Evolutionary conservation across 768 basidiomycete species (phyloP), one percentile per base, ranked within the genome.

Genomic region (Termitomyces eurrhizus): DNA sequence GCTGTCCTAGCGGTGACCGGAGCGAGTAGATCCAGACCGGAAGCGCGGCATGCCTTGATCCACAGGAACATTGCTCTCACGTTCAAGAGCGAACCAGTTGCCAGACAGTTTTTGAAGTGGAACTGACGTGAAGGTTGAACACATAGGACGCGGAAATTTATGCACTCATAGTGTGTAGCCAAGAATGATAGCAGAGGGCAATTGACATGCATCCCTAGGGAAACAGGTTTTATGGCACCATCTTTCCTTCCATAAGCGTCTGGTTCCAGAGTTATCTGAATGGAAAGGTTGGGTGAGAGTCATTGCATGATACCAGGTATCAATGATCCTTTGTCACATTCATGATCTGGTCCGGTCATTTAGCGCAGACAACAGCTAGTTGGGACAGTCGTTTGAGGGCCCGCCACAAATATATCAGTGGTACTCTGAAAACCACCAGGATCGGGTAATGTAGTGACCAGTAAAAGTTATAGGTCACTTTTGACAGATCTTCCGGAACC

Each of bases 131-230:
- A 26, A 42, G 39, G 12, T 42, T 24, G 39, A 32, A 29, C 39
- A 42, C 13, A 42, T n/a, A 18, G 37, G 26, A 54, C 52, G 26
- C 29, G 37, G 16, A 53, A 53, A 9, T 29, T 9, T 29, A 12
- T 29, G 16, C 26, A 53, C 39, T 29, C 16, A 41, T 53, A 14
- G 7, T 51, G 50, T 51, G 3, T 44, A 44, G 42, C 6, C 13
- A 29, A 26, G 26, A 26, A 48, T 48, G 33, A 52, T 36, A 36
- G n/a, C n/a, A 35, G 50, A 35, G n/a, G 18, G 50, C n/a, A 21
- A 39, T 14, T 53, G 37, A 41, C 16, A 39, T 24, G 2, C 58
- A 62, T 44, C 61, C 57, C 52, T 49, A 56, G 18, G 46, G 46
- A 53, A 50, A 36, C 16, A 54, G 37, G 37, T 44, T 54, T 37